Conservation (phyloP, 2,329 filamentous ascomycete genomes). For the Aotearoamyces nothofagi region DNA sequence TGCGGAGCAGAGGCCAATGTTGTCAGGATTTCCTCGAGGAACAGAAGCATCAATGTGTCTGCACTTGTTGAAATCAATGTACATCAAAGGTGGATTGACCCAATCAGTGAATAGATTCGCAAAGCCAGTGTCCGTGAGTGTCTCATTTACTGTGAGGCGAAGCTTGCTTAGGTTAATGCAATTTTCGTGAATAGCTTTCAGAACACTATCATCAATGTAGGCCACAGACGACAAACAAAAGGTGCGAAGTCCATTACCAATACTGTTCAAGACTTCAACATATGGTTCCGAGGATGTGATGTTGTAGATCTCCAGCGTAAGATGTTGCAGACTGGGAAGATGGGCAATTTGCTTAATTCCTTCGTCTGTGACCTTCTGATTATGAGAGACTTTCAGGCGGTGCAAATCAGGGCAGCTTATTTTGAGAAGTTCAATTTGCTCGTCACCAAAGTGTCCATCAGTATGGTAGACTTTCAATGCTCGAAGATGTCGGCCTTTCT, state of each 20-base stretch:
- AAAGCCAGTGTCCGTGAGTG: constrained; percentile 63
- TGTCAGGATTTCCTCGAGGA: constrained; percentile 47
- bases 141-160: constrained; percentile 63
- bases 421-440: constrained; percentile 46
- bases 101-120: constrained; percentile 58
- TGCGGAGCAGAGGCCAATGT: constrained; percentile 57
- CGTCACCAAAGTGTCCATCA: constrained; percentile 66
- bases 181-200: constrained; percentile 53
- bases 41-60: constrained; percentile 60
- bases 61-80: constrained; percentile 62
- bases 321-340: constrained; percentile 50
- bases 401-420: constrained; percentile 50
- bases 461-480: constrained; percentile 69
- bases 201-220: constrained; percentile 50
- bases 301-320: constrained; percentile 55
- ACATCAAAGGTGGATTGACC: constrained; percentile 55
- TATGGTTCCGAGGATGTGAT: constrained; percentile 39
- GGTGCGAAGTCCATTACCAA: constrained; percentile 57
- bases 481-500: constrained; percentile 49
- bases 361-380: constrained; percentile 53
- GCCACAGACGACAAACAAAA: constrained; percentile 60
- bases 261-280: constrained; percentile 39
- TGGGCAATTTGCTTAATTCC: constrained; percentile 50
- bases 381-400: constrained; percentile 69
- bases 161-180: constrained; percentile 61